Evolutionary conservation across 352 stramenopile species (phyloP), one percentile per base, ranked within the genome.

Genomic region (Lagenidium giganteum): DNA sequence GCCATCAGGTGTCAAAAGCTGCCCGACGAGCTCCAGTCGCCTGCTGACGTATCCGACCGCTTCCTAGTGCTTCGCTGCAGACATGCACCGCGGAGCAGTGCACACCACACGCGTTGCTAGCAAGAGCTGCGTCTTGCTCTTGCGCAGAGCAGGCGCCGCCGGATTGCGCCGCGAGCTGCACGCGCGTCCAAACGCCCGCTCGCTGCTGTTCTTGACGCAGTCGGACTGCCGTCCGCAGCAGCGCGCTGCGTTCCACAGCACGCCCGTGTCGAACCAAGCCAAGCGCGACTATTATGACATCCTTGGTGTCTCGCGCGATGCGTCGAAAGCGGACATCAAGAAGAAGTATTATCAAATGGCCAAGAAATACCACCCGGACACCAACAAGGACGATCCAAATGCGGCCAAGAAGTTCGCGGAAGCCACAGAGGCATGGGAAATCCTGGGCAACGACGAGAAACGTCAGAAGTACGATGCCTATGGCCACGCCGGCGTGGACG

Each of bases 301-400:
- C 1, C 71, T 98, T 22, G 89, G 90, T 39, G 72, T 98, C 18
- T 54, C 61, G 3, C 70, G 58, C 20, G 67, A 76, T 34, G 86
- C 92, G 5, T 74, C 81, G 43, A 97, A 98, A 65, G 87, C 61
- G 43, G 86, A 96, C 39, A 97, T 98, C 54, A 98, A 98, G 71
- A 98, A 98, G 67, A 93, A 95, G 54, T 97, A 95, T 62, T 96
- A 96, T 54, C 84, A 97, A 43, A 44, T 98, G 26, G 95, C 91
- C 28, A 97, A 95, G 64, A 90, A 97, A 64, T 97, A 96, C 68
- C 95, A 99, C 61, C 95, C 95, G 9, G 95, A 99, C 55, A 95
- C 93, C 30, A 98, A 98, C 64, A 96, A 96, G 56, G 69, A 79
- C 31, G 82, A 96, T 42, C 75, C 76, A 24, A 41, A 92, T 31